Evolutionary conservation across 225 moss, liverwort and hornwort genomes (phyloP).

Genomic region (Climacium dendroides): DNA sequence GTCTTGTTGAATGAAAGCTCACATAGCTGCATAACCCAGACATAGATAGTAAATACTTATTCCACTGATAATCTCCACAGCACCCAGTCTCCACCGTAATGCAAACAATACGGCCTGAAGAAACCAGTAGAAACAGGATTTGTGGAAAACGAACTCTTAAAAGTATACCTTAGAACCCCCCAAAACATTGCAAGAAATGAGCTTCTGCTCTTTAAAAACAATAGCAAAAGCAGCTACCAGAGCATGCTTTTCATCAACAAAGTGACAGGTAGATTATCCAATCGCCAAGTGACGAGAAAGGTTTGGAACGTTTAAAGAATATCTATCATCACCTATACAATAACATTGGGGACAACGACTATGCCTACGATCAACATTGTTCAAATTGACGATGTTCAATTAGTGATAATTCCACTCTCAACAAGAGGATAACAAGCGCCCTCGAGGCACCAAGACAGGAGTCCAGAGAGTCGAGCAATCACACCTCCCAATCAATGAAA

Average conservation of each 20-base stretch:
- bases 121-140: not conserved
- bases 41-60: not conserved
- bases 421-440: not conserved
- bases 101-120: not conserved
- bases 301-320: not conserved
- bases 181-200: not conserved
- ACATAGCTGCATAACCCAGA: constrained; percentile 57
- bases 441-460: constrained; percentile 25
- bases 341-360: not conserved
- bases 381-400: not conserved
- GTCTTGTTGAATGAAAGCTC: constrained; percentile 99
- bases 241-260: not conserved
- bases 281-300: not conserved
- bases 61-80: not conserved
- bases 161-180: not conserved
- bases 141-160: not conserved
- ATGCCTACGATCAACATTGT: not conserved
- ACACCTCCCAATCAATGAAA: constrained; percentile 16
- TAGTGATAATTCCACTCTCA: not conserved
- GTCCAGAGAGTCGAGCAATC: constrained; percentile 23
- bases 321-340: not conserved
- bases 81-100: not conserved
- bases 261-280: not conserved
- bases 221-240: not conserved
- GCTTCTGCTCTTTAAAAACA: not conserved